Evolutionary conservation across 2,329 filamentous ascomycete genomes (phyloP).

Genomic region (Aspergillus unguis): DNA sequence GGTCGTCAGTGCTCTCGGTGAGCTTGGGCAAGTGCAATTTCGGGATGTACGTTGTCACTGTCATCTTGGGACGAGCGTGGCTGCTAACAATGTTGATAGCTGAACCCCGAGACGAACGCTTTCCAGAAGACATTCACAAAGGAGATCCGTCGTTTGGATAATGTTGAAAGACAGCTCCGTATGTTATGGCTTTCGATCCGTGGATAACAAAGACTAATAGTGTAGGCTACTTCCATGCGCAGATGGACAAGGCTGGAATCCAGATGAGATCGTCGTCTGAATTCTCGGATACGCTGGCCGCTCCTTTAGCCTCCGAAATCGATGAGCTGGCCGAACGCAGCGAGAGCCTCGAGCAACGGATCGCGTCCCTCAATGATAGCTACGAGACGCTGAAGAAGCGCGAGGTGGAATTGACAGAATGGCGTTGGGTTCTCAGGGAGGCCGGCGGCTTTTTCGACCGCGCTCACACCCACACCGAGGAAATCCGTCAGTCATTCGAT

Average conservation of each 20-base stretch:
- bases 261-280: constrained; percentile 86
- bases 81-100: constrained; percentile 49
- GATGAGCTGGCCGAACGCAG: constrained; percentile 91
- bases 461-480: constrained; percentile 92
- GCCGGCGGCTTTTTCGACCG: constrained; percentile 96
- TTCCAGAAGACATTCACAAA: constrained; percentile 98
- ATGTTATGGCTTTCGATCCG: constrained; percentile 43
- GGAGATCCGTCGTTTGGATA: constrained; percentile 94
- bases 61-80: neutral
- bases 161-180: constrained; percentile 96
- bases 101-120: constrained; percentile 87
- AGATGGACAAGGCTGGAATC: constrained; percentile 93
- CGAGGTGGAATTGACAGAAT: constrained; percentile 94
- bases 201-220: constrained; percentile 5
- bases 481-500: constrained; percentile 83
- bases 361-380: constrained; percentile 91
- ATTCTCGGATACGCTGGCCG: constrained; percentile 79
- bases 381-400: constrained; percentile 98
- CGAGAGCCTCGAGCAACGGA: constrained; percentile 85
- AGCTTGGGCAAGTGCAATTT: constrained; percentile 95
- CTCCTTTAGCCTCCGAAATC: constrained; percentile 89
- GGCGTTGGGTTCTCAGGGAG: constrained; percentile 96
- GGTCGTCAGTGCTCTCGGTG: constrained; percentile 92
- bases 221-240: constrained; percentile 82
- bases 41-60: constrained; percentile 69